A percentile compares a stretch with the other conserved stretches of the same genome.
phyloP scores from a whole-genome alignment of 164 flowering plant species.

The Berberis vulgaris region DNA sequence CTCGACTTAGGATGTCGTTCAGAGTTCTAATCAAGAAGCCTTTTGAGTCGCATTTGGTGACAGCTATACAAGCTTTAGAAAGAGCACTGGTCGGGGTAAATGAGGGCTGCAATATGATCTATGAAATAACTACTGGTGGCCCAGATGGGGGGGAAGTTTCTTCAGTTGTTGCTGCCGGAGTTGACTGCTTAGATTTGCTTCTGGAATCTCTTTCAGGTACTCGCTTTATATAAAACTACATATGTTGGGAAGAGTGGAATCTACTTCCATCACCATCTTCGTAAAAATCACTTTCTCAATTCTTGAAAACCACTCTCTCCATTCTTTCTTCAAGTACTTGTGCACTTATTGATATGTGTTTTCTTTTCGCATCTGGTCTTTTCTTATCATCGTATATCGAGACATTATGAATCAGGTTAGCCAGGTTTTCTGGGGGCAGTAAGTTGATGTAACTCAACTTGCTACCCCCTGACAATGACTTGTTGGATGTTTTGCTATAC shows the following conservation, averaged over 20 bases:
- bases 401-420: too few species aligned
- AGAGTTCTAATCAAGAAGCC: conserved; percentile 40
- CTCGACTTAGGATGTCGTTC: conserved; percentile 65
- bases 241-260: not conserved
- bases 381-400: too few species aligned
- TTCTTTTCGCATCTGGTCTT: too few species aligned
- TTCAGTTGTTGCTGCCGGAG: conserved; percentile 63
- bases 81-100: conserved; percentile 74
- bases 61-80: conserved; percentile 58
- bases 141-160: conserved; percentile 56
- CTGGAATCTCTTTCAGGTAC: conserved; percentile 77
- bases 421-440: too few species aligned
- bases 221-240: not conserved
- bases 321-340: too few species aligned
- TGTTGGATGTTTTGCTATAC: too few species aligned
- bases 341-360: too few species aligned
- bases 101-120: conserved; percentile 32
- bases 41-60: conserved; percentile 48
- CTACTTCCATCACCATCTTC: too few species aligned
- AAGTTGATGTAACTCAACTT: too few species aligned
- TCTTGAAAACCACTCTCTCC: too few species aligned
- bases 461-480: too few species aligned
- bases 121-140: conserved; percentile 42
- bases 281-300: too few species aligned
- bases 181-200: conserved; percentile 78